Base-by-base conservation (phyloP, 2,329 filamentous ascomycete species). In the Aurifilum marmelostoma region DNA sequence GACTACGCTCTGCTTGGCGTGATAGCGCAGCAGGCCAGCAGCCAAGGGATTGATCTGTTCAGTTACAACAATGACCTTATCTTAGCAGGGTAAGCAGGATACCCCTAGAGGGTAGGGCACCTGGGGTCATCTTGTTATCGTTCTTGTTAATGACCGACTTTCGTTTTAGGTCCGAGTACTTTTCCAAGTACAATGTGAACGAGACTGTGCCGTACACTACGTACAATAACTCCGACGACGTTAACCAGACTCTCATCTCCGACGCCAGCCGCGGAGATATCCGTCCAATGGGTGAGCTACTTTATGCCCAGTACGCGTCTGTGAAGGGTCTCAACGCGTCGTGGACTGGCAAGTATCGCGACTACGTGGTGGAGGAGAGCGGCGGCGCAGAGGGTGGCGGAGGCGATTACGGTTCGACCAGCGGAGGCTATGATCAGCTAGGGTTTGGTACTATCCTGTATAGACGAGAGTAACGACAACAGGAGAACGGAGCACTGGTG, bases 11-110 rank as follows among this genome's bases (percentile, higher is more conserved):
- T 83, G 8, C 69, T 82, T 1, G 82, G 80, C 2, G 76, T 78
- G 1, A 72, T 84, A 59, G 80, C 78, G 1, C 80, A 83, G 73
- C 78, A 80, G 71, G 77, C 78, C 0, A 80, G 78, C 64, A 83
- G 65, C 41, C 69, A 69, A n/a, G 69, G 69, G 5, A 60, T 56
- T 4, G 69, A 71, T 59, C 27, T 71, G 18, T 71, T 71, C n/a
- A 14, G 37, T 32, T 74, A 73, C 41, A 74, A 74, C 41, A 72
- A 73, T 63, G 76, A 73, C 73, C 74, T 74, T 39, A 71, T 75
- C 16, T 67, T 71, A 11, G 47, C 54, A 18, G 67, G 69, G 69
- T 71, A 37, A 66, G 69, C 27, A n/a, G n/a, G n/a, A n/a, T n/a
- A n/a, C n/a, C n/a, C n/a, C n/a, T n/a, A n/a, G n/a, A n/a, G n/a